A percentile compares a stretch with the other conserved stretches of the same genome.
Evolutionary conservation across 2,329 filamentous ascomycete genomes (phyloP).

Genomic region (Aquanectria penicillioides): DNA sequence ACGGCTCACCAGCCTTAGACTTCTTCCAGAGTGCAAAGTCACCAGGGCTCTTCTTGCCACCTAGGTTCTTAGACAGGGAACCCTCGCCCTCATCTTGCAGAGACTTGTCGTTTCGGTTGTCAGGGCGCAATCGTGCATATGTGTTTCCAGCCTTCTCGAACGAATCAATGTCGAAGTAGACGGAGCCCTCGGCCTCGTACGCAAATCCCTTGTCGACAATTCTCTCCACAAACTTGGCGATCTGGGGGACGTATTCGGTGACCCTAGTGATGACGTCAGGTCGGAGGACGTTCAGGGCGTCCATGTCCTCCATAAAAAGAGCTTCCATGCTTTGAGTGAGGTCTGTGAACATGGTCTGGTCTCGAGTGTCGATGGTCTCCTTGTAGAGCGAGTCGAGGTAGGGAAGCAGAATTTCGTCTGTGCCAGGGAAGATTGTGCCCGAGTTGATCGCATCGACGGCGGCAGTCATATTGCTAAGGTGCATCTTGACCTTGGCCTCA

Average conservation of each 20-base stretch:
- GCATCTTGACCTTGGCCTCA: constrained; percentile 91
- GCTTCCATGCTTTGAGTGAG: constrained; percentile 87
- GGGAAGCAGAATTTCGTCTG: constrained; percentile 77
- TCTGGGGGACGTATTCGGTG: constrained; percentile 91
- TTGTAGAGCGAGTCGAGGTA: constrained; percentile 80
- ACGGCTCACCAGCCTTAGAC: constrained; percentile 90
- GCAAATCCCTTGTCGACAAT: constrained; percentile 88
- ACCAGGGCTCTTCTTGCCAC: constrained; percentile 77
- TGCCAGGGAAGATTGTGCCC: constrained; percentile 62
- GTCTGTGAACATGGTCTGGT: constrained; percentile 82
- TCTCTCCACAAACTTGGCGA: constrained; percentile 83
- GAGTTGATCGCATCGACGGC: constrained; percentile 60
- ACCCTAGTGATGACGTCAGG: constrained; percentile 88
- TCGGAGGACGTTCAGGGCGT: constrained; percentile 82
- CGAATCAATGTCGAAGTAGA: constrained; percentile 91
- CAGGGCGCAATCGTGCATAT: constrained; percentile 87
- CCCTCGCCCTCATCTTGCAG: constrained; percentile 92
- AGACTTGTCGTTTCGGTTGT: constrained; percentile 84
- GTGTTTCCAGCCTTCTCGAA: constrained; percentile 87
- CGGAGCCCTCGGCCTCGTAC: constrained; percentile 83
- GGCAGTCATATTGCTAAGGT: constrained; percentile 72
- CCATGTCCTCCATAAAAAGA: constrained; percentile 91
- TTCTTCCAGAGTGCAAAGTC: constrained; percentile 97
- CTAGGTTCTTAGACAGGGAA: constrained; percentile 71
- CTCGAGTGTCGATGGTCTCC: constrained; percentile 68